Conservation (phyloP, 2,329 filamentous ascomycete genomes). For the Coniella vitis region DNA sequence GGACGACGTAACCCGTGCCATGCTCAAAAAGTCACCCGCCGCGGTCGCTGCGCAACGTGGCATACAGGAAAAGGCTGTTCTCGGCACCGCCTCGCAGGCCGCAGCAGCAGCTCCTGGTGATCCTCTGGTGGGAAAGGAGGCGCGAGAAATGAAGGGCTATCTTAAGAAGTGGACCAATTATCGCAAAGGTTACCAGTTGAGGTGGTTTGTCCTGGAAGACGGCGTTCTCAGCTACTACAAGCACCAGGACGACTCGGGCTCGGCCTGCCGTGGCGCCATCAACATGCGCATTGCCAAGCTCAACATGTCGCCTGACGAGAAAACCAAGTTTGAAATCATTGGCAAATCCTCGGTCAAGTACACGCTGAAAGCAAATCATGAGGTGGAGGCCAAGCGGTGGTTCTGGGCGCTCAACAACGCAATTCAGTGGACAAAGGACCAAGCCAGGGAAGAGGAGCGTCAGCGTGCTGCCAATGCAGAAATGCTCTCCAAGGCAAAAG, state of each 20-base stretch:
- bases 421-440: slow-evolving; percentile 97
- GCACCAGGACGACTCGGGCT: slow-evolving; percentile 94
- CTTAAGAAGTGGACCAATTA: slow-evolving; percentile 99
- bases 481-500: slow-evolving; percentile 67
- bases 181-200: slow-evolving; percentile 88
- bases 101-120: slow-evolving; percentile 49
- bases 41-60: slow-evolving; percentile 89
- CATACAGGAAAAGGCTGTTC: slow-evolving; percentile 93
- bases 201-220: slow-evolving; percentile 97
- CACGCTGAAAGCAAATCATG: slow-evolving; percentile 93
- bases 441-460: slow-evolving; percentile 82
- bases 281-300: slow-evolving; percentile 96
- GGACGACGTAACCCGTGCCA: slow-evolving; percentile 79
- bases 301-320: slow-evolving; percentile 95
- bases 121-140: slow-evolving; percentile 70
- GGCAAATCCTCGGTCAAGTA: slow-evolving; percentile 99
- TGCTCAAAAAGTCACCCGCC: slow-evolving; percentile 90
- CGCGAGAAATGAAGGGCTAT: slow-evolving; percentile 96
- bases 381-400: slow-evolving; percentile 97
- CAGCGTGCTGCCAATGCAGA: slow-evolving; percentile 70
- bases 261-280: slow-evolving; percentile 92
- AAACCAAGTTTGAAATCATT: slow-evolving; percentile 94
- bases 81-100: slow-evolving; percentile 60
- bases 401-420: slow-evolving; percentile 99
- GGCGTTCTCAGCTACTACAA: slow-evolving; percentile 98